Conservation (phyloP, 2,329 filamentous ascomycete species). For the Triangularia setosa region DNA sequence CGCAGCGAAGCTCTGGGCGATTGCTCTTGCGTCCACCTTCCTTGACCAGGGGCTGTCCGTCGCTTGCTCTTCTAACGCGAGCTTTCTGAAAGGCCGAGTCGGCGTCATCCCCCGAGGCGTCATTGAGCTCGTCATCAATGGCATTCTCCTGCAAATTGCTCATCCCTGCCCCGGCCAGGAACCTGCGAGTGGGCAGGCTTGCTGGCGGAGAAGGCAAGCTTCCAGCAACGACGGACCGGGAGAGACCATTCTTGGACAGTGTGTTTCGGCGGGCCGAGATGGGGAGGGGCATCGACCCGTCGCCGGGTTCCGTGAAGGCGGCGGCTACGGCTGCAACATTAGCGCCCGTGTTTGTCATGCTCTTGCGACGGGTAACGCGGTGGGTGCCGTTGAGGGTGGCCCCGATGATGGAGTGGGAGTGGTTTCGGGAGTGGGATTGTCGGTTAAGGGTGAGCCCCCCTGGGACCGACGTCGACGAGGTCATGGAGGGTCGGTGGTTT, state of each 20-base stretch:
- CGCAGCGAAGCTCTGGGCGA: constrained; percentile 85
- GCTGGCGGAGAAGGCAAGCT: constrained; percentile 63
- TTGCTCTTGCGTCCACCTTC: constrained; percentile 70
- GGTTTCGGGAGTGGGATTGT: constrained; percentile 66
- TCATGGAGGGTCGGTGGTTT: constrained; percentile 57
- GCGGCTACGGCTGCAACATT: constrained; percentile 74
- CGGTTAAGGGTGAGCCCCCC: constrained; percentile 53
- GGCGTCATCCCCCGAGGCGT: constrained; percentile 54
- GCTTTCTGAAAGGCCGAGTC: constrained; percentile 46
- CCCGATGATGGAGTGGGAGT: constrained; percentile 77
- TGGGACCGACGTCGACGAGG: constrained; percentile 54
- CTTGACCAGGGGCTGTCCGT: constrained; percentile 78
- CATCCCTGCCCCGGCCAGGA: constrained; percentile 45
- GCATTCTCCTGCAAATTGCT: constrained; percentile 54
- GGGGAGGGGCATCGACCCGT: constrained; percentile 51
- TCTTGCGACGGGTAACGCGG: constrained; percentile 89
- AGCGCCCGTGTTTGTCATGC: constrained; percentile 71
- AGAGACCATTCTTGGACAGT: constrained; percentile 60
- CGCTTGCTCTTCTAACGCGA: constrained; percentile 66
- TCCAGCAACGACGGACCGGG: constrained; percentile 49
- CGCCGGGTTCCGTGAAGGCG: constrained; percentile 64
- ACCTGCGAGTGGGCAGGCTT: constrained; percentile 60
- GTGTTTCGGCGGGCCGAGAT: constrained; percentile 63
- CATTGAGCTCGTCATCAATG: constrained; percentile 64
- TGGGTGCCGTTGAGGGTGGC: constrained; percentile 75